Base-by-base conservation (phyloP, 176 grass and related monocot species). In the Zoysia pacifica region DNA sequence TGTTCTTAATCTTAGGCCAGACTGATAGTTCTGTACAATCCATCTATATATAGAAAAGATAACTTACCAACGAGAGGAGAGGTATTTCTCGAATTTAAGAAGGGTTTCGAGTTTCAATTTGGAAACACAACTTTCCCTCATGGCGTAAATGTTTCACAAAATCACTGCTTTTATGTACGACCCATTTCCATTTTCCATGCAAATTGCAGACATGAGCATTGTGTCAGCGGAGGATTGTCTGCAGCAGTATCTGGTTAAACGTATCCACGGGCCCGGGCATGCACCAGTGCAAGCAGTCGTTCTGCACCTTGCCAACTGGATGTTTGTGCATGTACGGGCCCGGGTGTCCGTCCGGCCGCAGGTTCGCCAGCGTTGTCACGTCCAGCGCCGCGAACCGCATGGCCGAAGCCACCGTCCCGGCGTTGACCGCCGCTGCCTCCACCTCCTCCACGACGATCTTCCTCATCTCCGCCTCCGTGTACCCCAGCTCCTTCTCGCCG, bases 241-340 rank as follows among this genome's bases (percentile, higher is more conserved):
- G 81, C 7, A 81, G 72, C 12, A 92, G 76, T 19, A 97, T 90
- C 91, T 97, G 65, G 46, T 97, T 94, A 67, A 93, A 92, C 12
- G 87, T 86, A 48, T 97, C 89, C 2, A 97, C 85, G 5, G 94
- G 85, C 2, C 89, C 94, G 2, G 91, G 87, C 76, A 94, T 75
- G 80, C 91, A 97, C 94, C 94, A 94, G 65, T 97, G 94, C 82
- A 97, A 85, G 81, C 91, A 97, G 82, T 97, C 91, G 60, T 90
- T 97, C 83, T 94, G 91, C 71, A 94, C 89, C 80, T 42, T 3
- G 7, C 16, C 49, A 75, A 94, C 94, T 37, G 91, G 91, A 71
- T 94, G 53, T 5, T 44, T 58, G 38, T 72, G 83, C 94, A 97
- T 94, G 79, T 91, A 97, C 11, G 89, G 91, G 14, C 94, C 89